Evolutionary conservation across 108 stramenopile species (phyloP).

Genomic region (Conticribra guillardii): DNA sequence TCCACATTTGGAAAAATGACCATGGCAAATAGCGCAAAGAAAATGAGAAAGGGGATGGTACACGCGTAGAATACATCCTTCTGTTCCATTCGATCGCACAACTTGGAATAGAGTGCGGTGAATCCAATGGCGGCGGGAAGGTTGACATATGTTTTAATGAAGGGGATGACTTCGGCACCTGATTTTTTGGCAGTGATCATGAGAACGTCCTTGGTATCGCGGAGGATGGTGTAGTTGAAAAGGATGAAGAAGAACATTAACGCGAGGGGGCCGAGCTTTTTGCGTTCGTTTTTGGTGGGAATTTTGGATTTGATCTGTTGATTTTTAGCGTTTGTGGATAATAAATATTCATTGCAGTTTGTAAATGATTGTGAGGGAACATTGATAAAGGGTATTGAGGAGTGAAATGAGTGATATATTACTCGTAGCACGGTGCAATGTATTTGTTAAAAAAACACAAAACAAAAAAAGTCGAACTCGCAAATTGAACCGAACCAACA

Average conservation of each 20-base stretch:
- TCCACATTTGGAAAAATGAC: slow-evolving; percentile 88
- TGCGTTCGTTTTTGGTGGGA: slow-evolving; percentile 82
- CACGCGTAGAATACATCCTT: slow-evolving; percentile 91
- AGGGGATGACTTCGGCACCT: slow-evolving; percentile 96
- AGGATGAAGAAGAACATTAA: slow-evolving; percentile 97
- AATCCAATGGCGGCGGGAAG: slow-evolving; percentile 84
- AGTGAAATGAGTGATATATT: not conserved
- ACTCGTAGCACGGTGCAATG: no score
- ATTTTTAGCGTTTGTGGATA: slow-evolving; percentile 15
- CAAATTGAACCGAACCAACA: not conserved
- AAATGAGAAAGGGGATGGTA: slow-evolving; percentile 88
- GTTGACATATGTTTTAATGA: slow-evolving; percentile 97
- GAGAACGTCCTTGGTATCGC: slow-evolving; percentile 96
- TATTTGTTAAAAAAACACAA: no score
- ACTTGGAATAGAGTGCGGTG: slow-evolving; percentile 86
- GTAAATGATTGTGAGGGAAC: not conserved
- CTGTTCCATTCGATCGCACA: slow-evolving; percentile 87
- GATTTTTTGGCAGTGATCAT: slow-evolving; percentile 89
- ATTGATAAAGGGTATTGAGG: not conserved
- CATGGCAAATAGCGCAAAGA: slow-evolving; percentile 89
- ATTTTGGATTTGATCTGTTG: slow-evolving; percentile 63
- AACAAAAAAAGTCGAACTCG: not conserved
- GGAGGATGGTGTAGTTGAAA: slow-evolving; percentile 97
- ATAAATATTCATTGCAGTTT: slow-evolving; percentile 12
- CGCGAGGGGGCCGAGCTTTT: slow-evolving; percentile 92